phyloP scores from a whole-genome alignment of 306 rosid genomes.

The Pueraria montana region DNA sequence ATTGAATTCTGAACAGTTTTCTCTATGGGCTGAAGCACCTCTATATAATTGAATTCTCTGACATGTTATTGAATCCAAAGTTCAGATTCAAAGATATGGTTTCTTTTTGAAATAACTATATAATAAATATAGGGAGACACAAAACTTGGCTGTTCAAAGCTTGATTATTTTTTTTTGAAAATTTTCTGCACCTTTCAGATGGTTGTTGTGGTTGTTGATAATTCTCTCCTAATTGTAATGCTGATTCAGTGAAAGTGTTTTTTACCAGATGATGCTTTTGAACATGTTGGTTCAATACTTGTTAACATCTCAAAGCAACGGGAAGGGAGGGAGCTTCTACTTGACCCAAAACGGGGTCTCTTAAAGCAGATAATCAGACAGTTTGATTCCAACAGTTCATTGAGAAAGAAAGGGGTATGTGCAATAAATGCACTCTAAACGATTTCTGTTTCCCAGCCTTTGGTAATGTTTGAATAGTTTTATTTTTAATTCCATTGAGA shows the following conservation, averaged over 20 bases:
- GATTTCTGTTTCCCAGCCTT: conserved; percentile 26
- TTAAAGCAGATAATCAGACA: conserved; percentile 89
- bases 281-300: conserved; percentile 91
- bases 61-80: too few relatives aligned
- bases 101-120: conserved; percentile 7
- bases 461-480: conserved; percentile 23
- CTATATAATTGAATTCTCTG: too few relatives aligned
- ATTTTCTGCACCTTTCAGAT: conserved; percentile 14
- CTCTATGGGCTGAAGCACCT: conserved; percentile 1
- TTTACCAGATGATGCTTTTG: conserved; percentile 88
- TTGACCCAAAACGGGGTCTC: conserved; percentile 88
- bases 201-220: neutral
- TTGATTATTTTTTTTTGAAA: conserved; percentile 25
- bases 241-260: conserved; percentile 38
- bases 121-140: neutral
- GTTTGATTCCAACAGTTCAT: conserved; percentile 78
- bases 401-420: conserved; percentile 97
- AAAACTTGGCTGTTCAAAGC: neutral
- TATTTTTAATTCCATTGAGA: conserved; percentile 11
- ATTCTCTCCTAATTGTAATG: neutral
- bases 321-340: conserved; percentile 87
- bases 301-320: conserved; percentile 87
- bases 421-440: conserved; percentile 24
- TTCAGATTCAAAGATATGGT: neutral
- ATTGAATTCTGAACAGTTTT: conserved; percentile 23